These are phyloP conservation scores for Wickerhamomyces xylosicus DNA, from an alignment of 805 yeast genomes.

Conservation along the genomic window DNA sequence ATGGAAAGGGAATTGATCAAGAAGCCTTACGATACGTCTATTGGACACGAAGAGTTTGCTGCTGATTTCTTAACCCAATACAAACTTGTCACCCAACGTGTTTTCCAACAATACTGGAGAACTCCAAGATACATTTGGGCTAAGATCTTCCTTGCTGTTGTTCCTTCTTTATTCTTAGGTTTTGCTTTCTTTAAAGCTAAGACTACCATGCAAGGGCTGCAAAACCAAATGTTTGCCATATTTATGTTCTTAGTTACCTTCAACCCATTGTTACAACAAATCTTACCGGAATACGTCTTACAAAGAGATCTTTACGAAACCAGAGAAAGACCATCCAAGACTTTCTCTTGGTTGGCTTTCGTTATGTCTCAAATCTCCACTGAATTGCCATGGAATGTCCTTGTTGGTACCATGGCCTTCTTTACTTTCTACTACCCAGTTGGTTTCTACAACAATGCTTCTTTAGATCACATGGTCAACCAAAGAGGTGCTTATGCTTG, in stretches of 20 bases:
- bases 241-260: conserved; percentile 57
- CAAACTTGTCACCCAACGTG: conserved; percentile 38
- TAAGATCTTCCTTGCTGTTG: conserved; percentile 41
- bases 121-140: conserved; percentile 53
- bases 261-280: conserved; percentile 50
- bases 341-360: conserved; percentile 58
- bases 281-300: conserved; percentile 47
- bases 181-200: conserved; percentile 65
- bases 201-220: conserved; percentile 56
- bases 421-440: conserved; percentile 66
- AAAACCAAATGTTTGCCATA: conserved; percentile 71
- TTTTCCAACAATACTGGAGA: conserved; percentile 59
- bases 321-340: conserved; percentile 64
- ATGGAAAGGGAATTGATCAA: conserved; percentile 53
- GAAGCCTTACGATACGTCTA: conserved; percentile 22
- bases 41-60: conserved; percentile 32
- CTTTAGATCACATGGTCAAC: conserved; percentile 3
- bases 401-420: conserved; percentile 53
- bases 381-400: conserved; percentile 56
- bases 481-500: conserved; percentile 22
- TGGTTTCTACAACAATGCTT: conserved; percentile 53
- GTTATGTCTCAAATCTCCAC: conserved; percentile 50
- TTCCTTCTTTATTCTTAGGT: conserved; percentile 59
- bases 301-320: conserved; percentile 64
- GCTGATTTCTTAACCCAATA: conserved; percentile 32